phyloP scores from a whole-genome alignment of 164 flowering plant species.

The Chimonanthus praecox region DNA sequence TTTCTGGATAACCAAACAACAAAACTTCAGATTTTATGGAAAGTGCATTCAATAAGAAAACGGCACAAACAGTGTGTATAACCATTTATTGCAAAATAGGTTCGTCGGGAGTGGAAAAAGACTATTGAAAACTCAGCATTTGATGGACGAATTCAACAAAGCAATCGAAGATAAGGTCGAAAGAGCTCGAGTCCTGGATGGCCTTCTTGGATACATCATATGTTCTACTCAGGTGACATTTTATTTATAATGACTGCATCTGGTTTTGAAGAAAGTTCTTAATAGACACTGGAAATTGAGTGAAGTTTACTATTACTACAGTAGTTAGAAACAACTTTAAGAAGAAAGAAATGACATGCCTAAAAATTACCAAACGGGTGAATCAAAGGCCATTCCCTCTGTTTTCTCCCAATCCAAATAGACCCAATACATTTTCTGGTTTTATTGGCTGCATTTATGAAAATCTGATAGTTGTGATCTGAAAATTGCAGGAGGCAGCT shows the following conservation, averaged over 20 bases:
- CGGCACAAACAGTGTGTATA: too few relatives aligned
- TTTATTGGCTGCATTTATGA: neutral
- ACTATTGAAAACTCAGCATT: conserved; percentile 52
- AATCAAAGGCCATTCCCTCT: too few relatives aligned
- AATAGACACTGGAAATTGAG: too few relatives aligned
- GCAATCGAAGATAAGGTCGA: conserved; percentile 62
- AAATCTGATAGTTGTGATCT: neutral
- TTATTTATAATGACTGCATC: neutral
- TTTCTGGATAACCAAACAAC: too few relatives aligned
- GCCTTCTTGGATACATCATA: conserved; percentile 72
- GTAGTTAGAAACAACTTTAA: too few relatives aligned
- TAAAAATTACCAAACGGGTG: too few relatives aligned
- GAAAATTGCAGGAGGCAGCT: conserved; percentile 70
- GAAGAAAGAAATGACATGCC: too few relatives aligned
- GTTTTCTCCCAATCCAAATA: too few relatives aligned
- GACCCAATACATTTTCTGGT: neutral
- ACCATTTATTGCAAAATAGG: conserved; percentile 17
- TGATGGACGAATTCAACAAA: conserved; percentile 68
- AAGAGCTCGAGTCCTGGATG: conserved; percentile 56
- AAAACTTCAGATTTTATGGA: too few relatives aligned
- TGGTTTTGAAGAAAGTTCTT: too few relatives aligned
- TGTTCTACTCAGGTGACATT: conserved; percentile 58
- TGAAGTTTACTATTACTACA: too few relatives aligned
- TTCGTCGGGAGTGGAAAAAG: conserved; percentile 55
- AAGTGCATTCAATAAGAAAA: too few relatives aligned